Base-by-base conservation (phyloP, 441 rosid genomes). In the Iberis amara region DNA sequence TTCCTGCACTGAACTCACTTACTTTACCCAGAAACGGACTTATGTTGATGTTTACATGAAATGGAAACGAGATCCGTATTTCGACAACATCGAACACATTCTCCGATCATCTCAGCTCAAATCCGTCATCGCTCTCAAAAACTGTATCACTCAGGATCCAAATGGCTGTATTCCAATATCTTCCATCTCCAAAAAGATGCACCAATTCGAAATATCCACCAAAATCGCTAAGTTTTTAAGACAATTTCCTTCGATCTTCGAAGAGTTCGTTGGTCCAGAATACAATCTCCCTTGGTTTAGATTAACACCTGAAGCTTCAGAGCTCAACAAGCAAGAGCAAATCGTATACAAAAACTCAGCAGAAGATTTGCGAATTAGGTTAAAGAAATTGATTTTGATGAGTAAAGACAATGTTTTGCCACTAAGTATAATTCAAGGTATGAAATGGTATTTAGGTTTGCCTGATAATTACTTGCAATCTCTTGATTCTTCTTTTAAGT, bases 21-120 rank as follows among this genome's bases (percentile, higher is more conserved):
- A 18, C 21, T 18, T 18, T 47, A 70, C 62, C 48, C 89, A 72
- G 53, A 70, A n/a, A 38, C 68, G 63, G n/a, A 57, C 50, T 43
- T 83, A 88, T 43, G 95, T 88, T 6, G 64, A 80, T 52, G 94
- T 84, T 3, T 80, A 84, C 76, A 83, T 89, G 97, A 86, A 83
- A 74, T 83, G 89, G 94, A 89, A 82, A 52, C 82, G 74, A 63
- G 94, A 89, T 62, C 58, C 68, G 0, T 82, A 59, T 66, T 84
- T 48, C 11, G 94, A 86, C 42, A 73, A 83, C 11, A 73, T 89
- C 30, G 78, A 78, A 59, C 84, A 77, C 63, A 74, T 86, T 36
- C 80, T 80, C 74, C 71, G 68, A 35, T 90, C 95, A 1, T 12
- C 61, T 1, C 83, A 78, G 64, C 92, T 86, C 39, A 82, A 77